Evolutionary conservation across 2,329 filamentous ascomycete genomes (phyloP), one percentile per base, ranked within the genome.

Genomic region (Catunica adiposa): DNA sequence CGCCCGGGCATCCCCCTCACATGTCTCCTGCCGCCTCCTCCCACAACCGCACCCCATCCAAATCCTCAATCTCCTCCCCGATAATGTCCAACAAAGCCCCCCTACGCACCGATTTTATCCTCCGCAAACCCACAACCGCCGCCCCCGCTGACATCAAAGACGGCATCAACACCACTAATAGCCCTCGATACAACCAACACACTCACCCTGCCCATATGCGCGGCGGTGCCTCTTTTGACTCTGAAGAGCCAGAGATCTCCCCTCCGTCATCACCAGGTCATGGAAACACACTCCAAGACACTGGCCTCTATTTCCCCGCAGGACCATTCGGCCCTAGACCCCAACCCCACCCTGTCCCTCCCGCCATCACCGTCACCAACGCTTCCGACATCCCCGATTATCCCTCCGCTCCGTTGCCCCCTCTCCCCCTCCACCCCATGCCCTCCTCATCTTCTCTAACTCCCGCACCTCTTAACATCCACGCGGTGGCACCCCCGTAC

Each of bases 61-160:
- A 59, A 59, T 64, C 7, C 63, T 61, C 46, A 9, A 71, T 82
- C 61, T 80, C 76, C 59, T 73, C 81, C 62, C 71, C 82, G 58
- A 71, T 82, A 57, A 67, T 50, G 64, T 68, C 55, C 62, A 66
- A 22, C 66, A 23, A 69, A 61, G 65, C 65, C 51, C 66, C 66
- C 38, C 67, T 73, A 58, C 72, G 76, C 54, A 72, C 70, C 38
- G 77, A 80, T 62, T 80, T 80, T 61, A 72, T 75, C 42, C n/a
- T 44, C 42, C 51, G 46, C n/a, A n/a, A n/a, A n/a, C n/a, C n/a
- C n/a, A n/a, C n/a, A n/a, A n/a, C 38, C 53, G 50, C 25, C 34
- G 9, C 8, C 62, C 29, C 42, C 25, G 29, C 29, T 25, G 29
- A 8, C 23, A 34, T 26, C 20, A 44, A 51, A 14, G 51, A 54